Base-by-base conservation (phyloP, 1,284 basidiomycete species). In the Farysia itapuensis region DNA sequence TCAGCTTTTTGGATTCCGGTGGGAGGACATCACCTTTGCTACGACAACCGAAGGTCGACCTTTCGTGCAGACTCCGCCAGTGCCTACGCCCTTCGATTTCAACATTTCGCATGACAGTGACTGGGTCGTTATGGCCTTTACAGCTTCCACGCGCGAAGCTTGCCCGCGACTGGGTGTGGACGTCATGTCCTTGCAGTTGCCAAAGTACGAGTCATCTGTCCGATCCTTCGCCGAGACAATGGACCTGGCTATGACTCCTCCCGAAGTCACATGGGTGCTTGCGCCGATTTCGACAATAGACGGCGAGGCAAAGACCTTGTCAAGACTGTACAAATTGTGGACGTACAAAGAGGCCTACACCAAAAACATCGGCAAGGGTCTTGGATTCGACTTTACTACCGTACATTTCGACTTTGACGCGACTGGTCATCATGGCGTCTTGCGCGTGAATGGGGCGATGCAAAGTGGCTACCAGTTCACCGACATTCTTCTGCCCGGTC, bases 271-370 rank as follows among this genome's bases (percentile, higher is more conserved):
- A 1, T 74, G 68, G 68, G 59, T 74, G 7, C 35, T 57, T 0
- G 26, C 38, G 1, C 29, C 44, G 6, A 22, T 43, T 3, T 33
- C 31, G 9, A 11, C 13, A 5, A 26, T 19, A 9, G 18, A 25
- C 1, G 16, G 18, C 3, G 56, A 48, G 15, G 20, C 11, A 6
- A 43, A 45, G 9, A 53, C 31, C 6, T 43, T 75, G 2, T 19
- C 37, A 12, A 48, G 72, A 16, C 43, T 73, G 1, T 64, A 48
- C 21, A 49, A 43, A 15, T 36, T 74, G 11, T 75, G 74, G 74
- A 75, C 74, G 35, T 50, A 72, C 49, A 75, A 75, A 38, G 74
- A 75, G 35, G 74, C 74, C 6, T 65, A 63, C 18, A 75, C 74
- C 1, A 75, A 75, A 42, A 58, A 57, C 16, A 24, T 71, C 9